Evolutionary conservation across 78 protist species (phyloP), one percentile per base, ranked within the genome.

Genomic region (Reticulomyxa filosa): DNA sequence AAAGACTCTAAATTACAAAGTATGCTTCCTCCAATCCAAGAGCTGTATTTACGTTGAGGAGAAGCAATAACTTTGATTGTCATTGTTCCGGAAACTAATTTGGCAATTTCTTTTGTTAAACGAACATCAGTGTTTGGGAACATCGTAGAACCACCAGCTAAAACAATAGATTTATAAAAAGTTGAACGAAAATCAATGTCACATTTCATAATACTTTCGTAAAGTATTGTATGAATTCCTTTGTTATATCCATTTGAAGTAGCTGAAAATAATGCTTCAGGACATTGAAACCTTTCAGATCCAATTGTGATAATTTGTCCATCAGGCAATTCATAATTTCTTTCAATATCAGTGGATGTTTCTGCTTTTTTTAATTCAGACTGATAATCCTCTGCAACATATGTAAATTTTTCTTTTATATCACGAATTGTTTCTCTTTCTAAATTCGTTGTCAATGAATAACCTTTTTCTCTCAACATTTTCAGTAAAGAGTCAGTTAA

Each of bases 241-340:
- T 50, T 57, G 26, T 67, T 23, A 63, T 48, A 61, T 22, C 93
- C 95, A 35, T 89, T 33, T 57, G 80, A 35, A 6, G 81, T 55
- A 1, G 97, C 93, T 51, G 83, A 71, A 83, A 90, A 90, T 20
- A 86, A 84, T 17, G 80, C 85, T 73, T 89, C 96, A 42, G 92
- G 86, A 75, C 82, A 71, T 53, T 82, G 80, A 87, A 84, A 84
- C 42, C 91, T 78, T 77, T 90, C 93, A 62, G 46, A 63, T n/a
- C 93, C 89, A 23, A 89, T 35, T 7, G 76, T 56, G 65, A 86
- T 72, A 22, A 81, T 77, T 64, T 85, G 82, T 27, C 93, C 90
- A 56, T 90, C 90, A n/a, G 84, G 84, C 2, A 79, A 71, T 57
- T 75, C 78, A 76, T 88, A 90, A 22, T 57, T 48, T 72, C 46